Evolutionary conservation across 2,329 filamentous ascomycete species (phyloP), one percentile per base, ranked within the genome.

Genomic region (Fusarium phyllophilum): DNA sequence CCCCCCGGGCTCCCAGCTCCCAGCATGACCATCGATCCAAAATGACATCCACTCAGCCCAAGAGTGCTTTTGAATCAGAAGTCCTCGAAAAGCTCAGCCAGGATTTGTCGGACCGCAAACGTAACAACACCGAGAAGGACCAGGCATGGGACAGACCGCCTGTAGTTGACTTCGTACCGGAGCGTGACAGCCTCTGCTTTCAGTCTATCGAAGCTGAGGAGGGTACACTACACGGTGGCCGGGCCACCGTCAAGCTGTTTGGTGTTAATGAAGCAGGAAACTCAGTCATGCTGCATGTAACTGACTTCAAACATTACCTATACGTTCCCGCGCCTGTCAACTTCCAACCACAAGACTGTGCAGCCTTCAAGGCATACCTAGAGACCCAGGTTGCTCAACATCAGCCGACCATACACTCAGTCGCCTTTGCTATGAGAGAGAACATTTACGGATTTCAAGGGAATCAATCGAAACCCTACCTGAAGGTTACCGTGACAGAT

Each of bases 131-230:
- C 5, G 96, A 99, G 81, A 97, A 92, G 82, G 96, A 98, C 81
- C 96, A 99, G 82, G 89, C 94, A 80, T 99, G 96, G 97, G 91
- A 92, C 52, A 86, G 89, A 3, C 89, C 89, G 11, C 86, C 87
- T 0, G 84, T 89, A 9, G 81, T 80, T n/a, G 81, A 85, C 61
- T 90, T 89, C 68, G 75, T 84, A 68, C 87, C 91, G 14, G 81
- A 88, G 59, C 90, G 84, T 41, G 90, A 96, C 73, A 91, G 85
- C 74, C 86, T 99, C n/a, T 91, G 89, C 74, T 98, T 99, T 80
- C 96, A 99, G 84, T 93, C 97, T 79, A 99, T 99, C 76, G 97
- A 99, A 79, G 93, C 91, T 3, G 95, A 98, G 80, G 96, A 99
- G 81, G 96, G 96, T 26, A 93, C 91, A 8, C 82, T 98, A 4